A percentile compares a stretch with the other conserved stretches of the same genome.
Conservation (phyloP, 805 yeast genomes). For the Zygoascus bituminiphila region DNA sequence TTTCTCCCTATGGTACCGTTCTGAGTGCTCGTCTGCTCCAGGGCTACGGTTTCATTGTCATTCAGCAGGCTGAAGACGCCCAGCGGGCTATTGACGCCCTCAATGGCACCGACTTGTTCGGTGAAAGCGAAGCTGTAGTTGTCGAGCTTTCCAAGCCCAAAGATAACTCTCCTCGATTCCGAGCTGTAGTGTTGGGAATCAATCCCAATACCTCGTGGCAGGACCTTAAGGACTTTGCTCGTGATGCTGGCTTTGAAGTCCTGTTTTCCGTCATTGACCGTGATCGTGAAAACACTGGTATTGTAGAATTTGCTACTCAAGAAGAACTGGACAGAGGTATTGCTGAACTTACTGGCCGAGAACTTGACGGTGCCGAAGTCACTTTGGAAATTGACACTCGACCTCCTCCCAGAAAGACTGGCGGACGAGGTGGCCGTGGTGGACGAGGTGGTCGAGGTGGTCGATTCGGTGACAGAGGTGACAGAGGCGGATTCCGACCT, state of each 20-base stretch:
- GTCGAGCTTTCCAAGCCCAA: constrained; percentile 29
- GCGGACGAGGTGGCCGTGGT: constrained; percentile 36
- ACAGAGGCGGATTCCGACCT: constrained; percentile 39
- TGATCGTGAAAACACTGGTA: constrained; percentile 30
- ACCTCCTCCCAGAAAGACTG: constrained; percentile 33
- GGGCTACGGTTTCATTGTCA: constrained; percentile 30
- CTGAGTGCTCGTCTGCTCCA: constrained; percentile 48
- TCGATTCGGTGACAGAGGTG: constrained; percentile 39
- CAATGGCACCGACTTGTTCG: constrained; percentile 28
- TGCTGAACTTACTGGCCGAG: constrained; percentile 60
- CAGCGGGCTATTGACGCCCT: constrained; percentile 21
- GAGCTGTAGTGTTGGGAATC: constrained; percentile 23
- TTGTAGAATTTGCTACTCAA: constrained; percentile 35
- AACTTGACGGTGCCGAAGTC: constrained; percentile 58
- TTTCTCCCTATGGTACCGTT: constrained; percentile 43
- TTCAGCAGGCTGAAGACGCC: constrained; percentile 25
- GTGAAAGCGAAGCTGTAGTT: constrained; percentile 28
- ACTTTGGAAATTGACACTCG: constrained; percentile 63
- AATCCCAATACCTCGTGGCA: constrained; percentile 26
- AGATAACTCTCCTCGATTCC: constrained; percentile 13
- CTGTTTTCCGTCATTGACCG: constrained; percentile 31
- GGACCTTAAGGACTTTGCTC: constrained; percentile 61
- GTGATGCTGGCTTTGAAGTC: constrained; percentile 46
- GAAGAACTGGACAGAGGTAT: constrained; percentile 69
- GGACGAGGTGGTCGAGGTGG: constrained; percentile 26